These are phyloP conservation scores for Ceratocystis destructans DNA, from an alignment of 2,329 filamentous ascomycete species.

Conservation along the genomic window DNA sequence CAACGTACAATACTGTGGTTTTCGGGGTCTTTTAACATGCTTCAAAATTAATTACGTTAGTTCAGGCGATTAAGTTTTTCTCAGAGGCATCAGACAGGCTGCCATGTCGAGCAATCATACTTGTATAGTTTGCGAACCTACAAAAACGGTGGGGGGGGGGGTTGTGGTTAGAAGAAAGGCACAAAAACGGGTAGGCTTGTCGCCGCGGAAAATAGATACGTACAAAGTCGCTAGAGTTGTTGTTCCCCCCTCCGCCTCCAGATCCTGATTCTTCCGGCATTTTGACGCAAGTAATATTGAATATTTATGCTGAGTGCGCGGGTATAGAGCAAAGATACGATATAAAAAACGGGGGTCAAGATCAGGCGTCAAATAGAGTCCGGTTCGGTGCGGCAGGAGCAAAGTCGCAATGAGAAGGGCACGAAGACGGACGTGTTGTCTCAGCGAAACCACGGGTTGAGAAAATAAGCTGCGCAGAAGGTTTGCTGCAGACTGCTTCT, in stretches of 20 bases:
- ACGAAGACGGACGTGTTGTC: background rate
- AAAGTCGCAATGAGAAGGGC: background rate
- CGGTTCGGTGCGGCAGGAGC: no score
- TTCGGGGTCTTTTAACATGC: conserved; percentile 91
- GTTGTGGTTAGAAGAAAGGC: conserved; percentile 14
- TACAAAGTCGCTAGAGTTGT: conserved; percentile 93
- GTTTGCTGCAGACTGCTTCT: background rate
- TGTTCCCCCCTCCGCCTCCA: conserved; percentile 43
- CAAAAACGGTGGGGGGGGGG: background rate
- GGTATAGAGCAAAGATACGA: background rate
- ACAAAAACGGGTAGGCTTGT: background rate
- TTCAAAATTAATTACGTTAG: conserved; percentile 31
- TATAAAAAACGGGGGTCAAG: background rate
- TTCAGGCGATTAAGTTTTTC: conserved; percentile 7
- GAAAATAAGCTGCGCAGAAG: background rate
- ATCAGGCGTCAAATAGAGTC: background rate
- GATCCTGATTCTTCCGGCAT: conserved; percentile 15
- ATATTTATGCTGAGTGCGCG: background rate
- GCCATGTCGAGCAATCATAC: conserved; percentile 39
- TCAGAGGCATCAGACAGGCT: conserved; percentile 12
- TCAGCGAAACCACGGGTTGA: background rate
- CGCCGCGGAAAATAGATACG: conserved; percentile 30
- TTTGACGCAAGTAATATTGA: background rate
- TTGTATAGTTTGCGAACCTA: conserved; percentile 98
- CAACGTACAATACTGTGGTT: conserved; percentile 89